A percentile compares a stretch with the other conserved stretches of the same genome.
Conservation (phyloP, 345 rosid genomes). For the Citrus glauca region DNA sequence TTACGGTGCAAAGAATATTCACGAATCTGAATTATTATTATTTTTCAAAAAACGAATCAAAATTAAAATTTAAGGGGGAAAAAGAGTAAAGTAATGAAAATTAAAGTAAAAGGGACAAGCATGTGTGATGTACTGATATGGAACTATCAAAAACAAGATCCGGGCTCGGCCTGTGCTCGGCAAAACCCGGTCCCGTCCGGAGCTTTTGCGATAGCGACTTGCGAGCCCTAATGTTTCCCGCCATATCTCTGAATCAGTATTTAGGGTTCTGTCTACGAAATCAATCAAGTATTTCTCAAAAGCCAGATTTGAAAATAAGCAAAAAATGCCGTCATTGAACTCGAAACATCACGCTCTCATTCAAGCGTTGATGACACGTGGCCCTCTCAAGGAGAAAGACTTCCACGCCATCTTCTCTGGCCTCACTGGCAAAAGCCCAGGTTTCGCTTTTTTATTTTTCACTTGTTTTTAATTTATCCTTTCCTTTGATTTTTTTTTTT, state of each 20-base stretch:
- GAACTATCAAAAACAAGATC: too few relatives aligned
- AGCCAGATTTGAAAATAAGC: not conserved
- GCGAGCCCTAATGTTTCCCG: not conserved
- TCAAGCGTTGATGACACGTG: conserved; percentile 79
- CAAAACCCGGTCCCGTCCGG: too few relatives aligned
- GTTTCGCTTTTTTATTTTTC: conserved; percentile 24
- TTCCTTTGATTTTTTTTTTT: not conserved
- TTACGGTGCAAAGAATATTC: too few relatives aligned
- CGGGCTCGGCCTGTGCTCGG: too few relatives aligned
- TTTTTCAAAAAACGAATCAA: too few relatives aligned
- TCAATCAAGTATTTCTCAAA: not conserved
- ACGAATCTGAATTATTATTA: too few relatives aligned
- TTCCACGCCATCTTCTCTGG: conserved; percentile 59
- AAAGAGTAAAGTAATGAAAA: too few relatives aligned
- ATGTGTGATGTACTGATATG: too few relatives aligned
- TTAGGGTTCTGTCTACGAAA: not conserved
- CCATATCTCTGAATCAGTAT: not conserved
- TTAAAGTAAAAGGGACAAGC: too few relatives aligned
- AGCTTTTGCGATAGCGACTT: too few relatives aligned
- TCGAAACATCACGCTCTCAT: conserved; percentile 83
- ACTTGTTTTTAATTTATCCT: not conserved
- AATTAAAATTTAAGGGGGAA: too few relatives aligned
- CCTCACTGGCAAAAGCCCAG: conserved; percentile 55
- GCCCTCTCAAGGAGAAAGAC: conserved; percentile 72
- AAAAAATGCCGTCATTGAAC: conserved; percentile 46